A percentile compares a stretch with the other conserved stretches of the same genome.
These are phyloP conservation scores for Verbascum thapsus DNA, from an alignment of 257 asterid species.

Conservation along the genomic window DNA sequence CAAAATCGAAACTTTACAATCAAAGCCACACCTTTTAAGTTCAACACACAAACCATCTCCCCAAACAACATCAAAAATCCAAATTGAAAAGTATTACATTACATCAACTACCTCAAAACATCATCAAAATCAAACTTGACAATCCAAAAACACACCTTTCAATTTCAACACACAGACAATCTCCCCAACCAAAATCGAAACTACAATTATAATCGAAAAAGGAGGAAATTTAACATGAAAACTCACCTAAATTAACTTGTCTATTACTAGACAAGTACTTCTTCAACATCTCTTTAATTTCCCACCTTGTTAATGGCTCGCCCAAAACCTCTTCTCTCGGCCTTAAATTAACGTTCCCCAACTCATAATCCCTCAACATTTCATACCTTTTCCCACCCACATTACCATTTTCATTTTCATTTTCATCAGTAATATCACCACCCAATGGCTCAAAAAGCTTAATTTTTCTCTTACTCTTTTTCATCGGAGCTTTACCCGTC, in stretches of 20 bases:
- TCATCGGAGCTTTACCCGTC: slow-evolving; percentile 97
- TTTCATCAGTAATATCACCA: slow-evolving; percentile 27
- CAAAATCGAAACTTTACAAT: background rate
- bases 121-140: background rate
- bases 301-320: slow-evolving; percentile 56
- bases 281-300: slow-evolving; percentile 66
- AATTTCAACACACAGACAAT: background rate
- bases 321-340: slow-evolving; percentile 78
- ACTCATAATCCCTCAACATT: slow-evolving; percentile 69
- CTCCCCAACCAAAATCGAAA: background rate
- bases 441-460: slow-evolving; percentile 74
- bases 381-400: slow-evolving; percentile 47
- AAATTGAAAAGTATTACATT: background rate
- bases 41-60: background rate
- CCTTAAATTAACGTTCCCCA: slow-evolving; percentile 50
- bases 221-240: background rate
- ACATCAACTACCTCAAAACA: background rate
- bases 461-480: slow-evolving; percentile 70
- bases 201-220: background rate
- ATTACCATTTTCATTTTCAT: slow-evolving; percentile 9
- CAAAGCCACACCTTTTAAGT: background rate
- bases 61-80: background rate
- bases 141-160: background rate
- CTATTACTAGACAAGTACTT: slow-evolving; percentile 59
- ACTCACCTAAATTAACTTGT: slow-evolving; percentile 89